Percentiles rank a stretch among this genome's conserved stretches.
These are phyloP conservation scores for Exsudoporus frostii DNA, from an alignment of 768 basidiomycete species.

Conservation along the genomic window DNA sequence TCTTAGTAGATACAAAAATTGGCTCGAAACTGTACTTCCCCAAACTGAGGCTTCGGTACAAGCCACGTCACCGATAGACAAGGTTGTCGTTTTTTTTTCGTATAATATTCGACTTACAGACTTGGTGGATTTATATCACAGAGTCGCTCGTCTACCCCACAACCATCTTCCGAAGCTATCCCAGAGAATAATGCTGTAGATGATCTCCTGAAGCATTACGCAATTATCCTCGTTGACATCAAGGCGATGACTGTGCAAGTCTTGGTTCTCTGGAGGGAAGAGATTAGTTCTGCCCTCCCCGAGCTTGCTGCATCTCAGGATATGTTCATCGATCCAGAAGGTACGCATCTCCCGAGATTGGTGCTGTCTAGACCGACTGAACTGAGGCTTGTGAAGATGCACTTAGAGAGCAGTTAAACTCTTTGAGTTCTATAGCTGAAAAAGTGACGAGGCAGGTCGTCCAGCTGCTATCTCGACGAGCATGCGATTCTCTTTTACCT, in stretches of 20 bases:
- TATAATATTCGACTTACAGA: background rate
- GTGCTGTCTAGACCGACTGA: background rate
- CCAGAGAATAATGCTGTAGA: conserved; percentile 58
- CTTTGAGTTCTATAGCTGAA: conserved; percentile 49
- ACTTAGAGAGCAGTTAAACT: conserved; percentile 50
- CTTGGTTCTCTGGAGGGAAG: conserved; percentile 61
- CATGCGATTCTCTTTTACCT: conserved; percentile 78
- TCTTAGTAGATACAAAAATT: conserved; percentile 71
- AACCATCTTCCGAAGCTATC: conserved; percentile 43
- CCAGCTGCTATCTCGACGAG: conserved; percentile 70
- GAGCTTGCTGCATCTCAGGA: conserved; percentile 35
- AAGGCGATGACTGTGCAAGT: conserved; percentile 51
- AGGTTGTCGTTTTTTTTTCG: conserved; percentile 27
- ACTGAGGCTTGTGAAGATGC: conserved; percentile 39
- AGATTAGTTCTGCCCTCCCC: conserved; percentile 61
- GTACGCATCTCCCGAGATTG: conserved; percentile 33
- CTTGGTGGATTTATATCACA: conserved; percentile 19
- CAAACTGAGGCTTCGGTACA: conserved; percentile 39
- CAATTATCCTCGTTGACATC: conserved; percentile 68
- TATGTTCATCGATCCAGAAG: conserved; percentile 43
- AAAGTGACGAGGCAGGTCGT: conserved; percentile 64
- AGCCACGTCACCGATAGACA: conserved; percentile 33
- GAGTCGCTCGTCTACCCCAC: conserved; percentile 54
- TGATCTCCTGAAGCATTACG: conserved; percentile 65
- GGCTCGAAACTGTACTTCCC: conserved; percentile 63